Percentiles rank a stretch among this genome's conserved stretches.
phyloP scores from a whole-genome alignment of 208 protist species.

The Tritrichomonas musculus region DNA sequence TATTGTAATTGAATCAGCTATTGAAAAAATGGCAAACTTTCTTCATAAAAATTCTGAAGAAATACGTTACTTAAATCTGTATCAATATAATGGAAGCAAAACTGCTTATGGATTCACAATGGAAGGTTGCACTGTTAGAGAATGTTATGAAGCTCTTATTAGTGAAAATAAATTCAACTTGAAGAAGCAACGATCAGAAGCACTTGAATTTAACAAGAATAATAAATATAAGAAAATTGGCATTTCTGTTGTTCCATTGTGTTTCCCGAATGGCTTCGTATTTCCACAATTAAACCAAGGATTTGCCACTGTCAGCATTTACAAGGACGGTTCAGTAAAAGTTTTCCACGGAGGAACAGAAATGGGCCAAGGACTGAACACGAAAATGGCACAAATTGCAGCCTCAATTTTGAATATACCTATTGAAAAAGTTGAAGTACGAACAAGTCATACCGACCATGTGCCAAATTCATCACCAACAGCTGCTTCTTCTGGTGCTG shows the following conservation, averaged over 20 bases:
- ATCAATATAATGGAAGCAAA: background rate
- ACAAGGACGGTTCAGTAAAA: conserved; percentile 54
- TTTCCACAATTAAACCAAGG: conserved; percentile 62
- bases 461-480: conserved; percentile 59
- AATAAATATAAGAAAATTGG: conserved; percentile 69
- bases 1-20: conserved; percentile 55
- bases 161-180: background rate
- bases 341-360: conserved; percentile 51
- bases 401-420: conserved; percentile 47
- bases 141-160: background rate
- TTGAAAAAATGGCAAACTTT: conserved; percentile 56
- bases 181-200: conserved; percentile 15
- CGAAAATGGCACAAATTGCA: conserved; percentile 46
- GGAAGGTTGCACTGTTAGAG: background rate
- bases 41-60: conserved; percentile 35
- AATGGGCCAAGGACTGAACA: conserved; percentile 56
- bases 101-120: background rate
- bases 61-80: conserved; percentile 32
- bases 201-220: conserved; percentile 61
- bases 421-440: conserved; percentile 31
- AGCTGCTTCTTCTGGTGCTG: conserved; percentile 57
- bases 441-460: conserved; percentile 42
- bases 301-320: conserved; percentile 55
- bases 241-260: conserved; percentile 61
- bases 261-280: conserved; percentile 70